phyloP scores from a whole-genome alignment of 1,139 yeast species.

The Suhomyces kunorum region DNA sequence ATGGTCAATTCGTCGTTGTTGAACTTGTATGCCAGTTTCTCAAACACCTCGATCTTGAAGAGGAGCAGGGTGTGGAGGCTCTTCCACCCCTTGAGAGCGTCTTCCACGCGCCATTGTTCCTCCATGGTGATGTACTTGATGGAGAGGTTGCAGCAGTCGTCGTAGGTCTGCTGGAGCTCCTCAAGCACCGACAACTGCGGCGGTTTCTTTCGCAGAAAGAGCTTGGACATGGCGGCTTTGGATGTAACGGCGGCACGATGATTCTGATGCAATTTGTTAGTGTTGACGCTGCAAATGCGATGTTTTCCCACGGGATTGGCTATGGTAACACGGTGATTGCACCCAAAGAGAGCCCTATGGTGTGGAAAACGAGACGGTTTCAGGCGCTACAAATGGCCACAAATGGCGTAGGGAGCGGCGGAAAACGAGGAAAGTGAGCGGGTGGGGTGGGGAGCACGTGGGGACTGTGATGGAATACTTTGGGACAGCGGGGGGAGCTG shows the following conservation, averaged over 20 bases:
- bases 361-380: not conserved
- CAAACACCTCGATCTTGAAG: conserved; percentile 56
- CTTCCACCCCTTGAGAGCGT: conserved; percentile 73
- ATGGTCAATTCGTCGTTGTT: conserved; percentile 45
- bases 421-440: conserved; percentile 2
- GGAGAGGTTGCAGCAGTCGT: conserved; percentile 60
- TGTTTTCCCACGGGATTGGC: not conserved
- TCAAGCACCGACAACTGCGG: conserved; percentile 54
- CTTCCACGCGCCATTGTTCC: conserved; percentile 51
- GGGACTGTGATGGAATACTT: not conserved
- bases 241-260: not conserved
- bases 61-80: conserved; percentile 61
- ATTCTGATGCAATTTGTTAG: not conserved
- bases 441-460: not conserved
- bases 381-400: not conserved
- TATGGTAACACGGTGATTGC: not conserved
- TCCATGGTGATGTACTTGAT: conserved; percentile 59
- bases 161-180: conserved; percentile 60
- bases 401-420: not conserved
- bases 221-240: conserved; percentile 46
- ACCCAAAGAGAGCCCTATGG: not conserved
- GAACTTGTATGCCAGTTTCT: conserved; percentile 38
- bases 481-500: not conserved
- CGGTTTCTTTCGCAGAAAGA: conserved; percentile 56
- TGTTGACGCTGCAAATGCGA: not conserved